A percentile compares a stretch with the other conserved stretches of the same genome.
phyloP scores from a whole-genome alignment of 2,329 filamentous ascomycete species.

The Hortaea werneckii region DNA sequence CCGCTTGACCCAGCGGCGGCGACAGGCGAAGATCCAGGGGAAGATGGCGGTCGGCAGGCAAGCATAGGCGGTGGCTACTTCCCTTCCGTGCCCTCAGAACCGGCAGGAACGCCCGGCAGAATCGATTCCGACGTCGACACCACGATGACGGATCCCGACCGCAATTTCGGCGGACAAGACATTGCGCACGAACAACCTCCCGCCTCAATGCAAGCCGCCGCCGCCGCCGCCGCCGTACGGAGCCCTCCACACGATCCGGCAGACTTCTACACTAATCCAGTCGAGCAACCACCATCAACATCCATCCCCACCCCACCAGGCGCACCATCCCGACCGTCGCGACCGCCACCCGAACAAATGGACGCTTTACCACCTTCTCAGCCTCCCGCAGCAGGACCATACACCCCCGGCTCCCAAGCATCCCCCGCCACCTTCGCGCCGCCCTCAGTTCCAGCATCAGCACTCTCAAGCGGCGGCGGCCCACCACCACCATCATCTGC shows the following conservation, averaged over 20 bases:
- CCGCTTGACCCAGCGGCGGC: constrained; percentile 39
- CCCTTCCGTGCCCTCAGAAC: constrained; percentile 40
- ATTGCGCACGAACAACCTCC: background rate
- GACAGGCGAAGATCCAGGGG: constrained; percentile 19
- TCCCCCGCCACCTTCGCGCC: background rate
- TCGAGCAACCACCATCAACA: background rate
- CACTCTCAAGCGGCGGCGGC: background rate
- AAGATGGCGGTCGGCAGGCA: constrained; percentile 26
- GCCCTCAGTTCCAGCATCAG: background rate
- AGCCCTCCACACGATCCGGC: background rate
- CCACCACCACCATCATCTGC: constrained; percentile 4
- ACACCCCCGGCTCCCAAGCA: background rate
- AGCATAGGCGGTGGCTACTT: constrained; percentile 51
- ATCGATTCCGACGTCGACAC: background rate
- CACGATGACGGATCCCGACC: background rate
- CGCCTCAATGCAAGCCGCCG: background rate
- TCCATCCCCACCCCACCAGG: background rate
- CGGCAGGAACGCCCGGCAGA: background rate
- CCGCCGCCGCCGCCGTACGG: background rate
- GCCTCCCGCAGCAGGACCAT: background rate
- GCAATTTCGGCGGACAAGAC: background rate
- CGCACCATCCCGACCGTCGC: background rate
- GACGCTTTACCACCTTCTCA: background rate
- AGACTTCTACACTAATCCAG: background rate
- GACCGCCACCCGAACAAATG: background rate